phyloP scores from a whole-genome alignment of 441 rosid genomes.

The Pelargonium exstipulatum region DNA sequence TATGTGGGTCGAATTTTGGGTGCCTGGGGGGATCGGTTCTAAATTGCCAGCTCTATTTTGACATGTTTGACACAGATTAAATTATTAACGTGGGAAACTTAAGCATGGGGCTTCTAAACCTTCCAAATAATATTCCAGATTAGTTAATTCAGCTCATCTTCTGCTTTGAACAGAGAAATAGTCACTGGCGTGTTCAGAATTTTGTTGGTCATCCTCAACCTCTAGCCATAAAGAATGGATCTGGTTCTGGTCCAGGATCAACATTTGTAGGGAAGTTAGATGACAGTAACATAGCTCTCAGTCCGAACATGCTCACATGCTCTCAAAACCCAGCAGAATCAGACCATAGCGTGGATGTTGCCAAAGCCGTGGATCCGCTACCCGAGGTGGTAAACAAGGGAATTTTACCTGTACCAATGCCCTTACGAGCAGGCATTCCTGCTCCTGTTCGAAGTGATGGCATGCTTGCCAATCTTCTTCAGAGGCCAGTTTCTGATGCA shows the following conservation, averaged over 20 bases:
- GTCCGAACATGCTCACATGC: neutral
- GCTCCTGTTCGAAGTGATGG: conserved; percentile 33
- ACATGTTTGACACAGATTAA: too few species aligned
- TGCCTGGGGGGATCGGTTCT: too few species aligned
- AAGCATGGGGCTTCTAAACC: fast-evolving
- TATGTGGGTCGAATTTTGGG: too few species aligned
- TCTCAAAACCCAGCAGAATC: conserved; percentile 28
- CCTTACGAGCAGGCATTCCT: conserved; percentile 27
- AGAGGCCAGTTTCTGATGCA: conserved; percentile 45
- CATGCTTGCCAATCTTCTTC: conserved; percentile 31
- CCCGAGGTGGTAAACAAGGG: conserved; percentile 49
- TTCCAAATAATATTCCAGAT: too few species aligned
- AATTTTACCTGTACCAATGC: conserved; percentile 28
- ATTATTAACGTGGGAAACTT: too few species aligned
- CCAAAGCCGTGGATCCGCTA: conserved; percentile 44
- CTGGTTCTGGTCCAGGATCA: conserved; percentile 1
- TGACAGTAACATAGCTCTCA: neutral
- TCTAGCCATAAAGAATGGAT: conserved; percentile 56
- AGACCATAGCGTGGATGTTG: conserved; percentile 41
- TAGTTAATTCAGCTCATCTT: conserved; percentile 3
- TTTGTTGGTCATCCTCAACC: conserved; percentile 42
- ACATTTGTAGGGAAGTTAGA: neutral
- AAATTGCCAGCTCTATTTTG: too few species aligned
- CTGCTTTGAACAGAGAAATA: conserved; percentile 64
- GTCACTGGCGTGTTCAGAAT: conserved; percentile 84